These are phyloP conservation scores for Omphalea diandra DNA, from an alignment of 441 rosid genomes.

Conservation along the genomic window DNA sequence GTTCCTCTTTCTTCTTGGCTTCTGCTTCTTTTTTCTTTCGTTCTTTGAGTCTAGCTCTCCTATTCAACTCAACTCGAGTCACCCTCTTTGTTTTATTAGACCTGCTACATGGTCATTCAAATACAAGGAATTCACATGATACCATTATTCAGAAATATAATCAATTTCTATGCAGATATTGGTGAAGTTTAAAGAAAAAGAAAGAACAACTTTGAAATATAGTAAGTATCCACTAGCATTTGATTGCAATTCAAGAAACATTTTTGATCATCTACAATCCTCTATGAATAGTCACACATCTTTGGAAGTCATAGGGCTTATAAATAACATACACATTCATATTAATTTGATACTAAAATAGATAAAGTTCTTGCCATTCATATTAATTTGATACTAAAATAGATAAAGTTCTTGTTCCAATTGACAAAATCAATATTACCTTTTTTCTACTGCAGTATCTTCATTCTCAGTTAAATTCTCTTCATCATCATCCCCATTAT, in stretches of 20 bases:
- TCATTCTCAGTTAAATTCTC: conserved; percentile 33
- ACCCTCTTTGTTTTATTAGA: conserved; percentile 52
- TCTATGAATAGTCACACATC: neutral
- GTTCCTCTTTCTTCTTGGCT: conserved; percentile 38
- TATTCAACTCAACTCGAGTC: conserved; percentile 68
- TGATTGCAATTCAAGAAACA: neutral
- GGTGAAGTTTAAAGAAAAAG: neutral
- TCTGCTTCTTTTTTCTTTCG: conserved; percentile 36
- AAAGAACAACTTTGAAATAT: neutral
- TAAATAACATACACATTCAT: neutral
- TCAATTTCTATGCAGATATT: neutral
- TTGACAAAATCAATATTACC: conserved; percentile 28
- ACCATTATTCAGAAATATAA: neutral
- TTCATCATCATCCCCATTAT: conserved; percentile 51
- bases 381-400: neutral
- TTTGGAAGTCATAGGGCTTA: neutral
- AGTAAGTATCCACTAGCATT: neutral
- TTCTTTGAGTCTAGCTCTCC: conserved; percentile 59
- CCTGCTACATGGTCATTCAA: conserved; percentile 36
- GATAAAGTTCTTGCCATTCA: neutral
- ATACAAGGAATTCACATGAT: conserved; percentile 1
- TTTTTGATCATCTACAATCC: neutral
- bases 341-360: neutral
- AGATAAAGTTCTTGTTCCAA: neutral
- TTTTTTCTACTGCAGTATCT: conserved; percentile 41